These are phyloP conservation scores for Pouteria glomerata DNA, from an alignment of 148 eudicot genomes.

Conservation along the genomic window DNA sequence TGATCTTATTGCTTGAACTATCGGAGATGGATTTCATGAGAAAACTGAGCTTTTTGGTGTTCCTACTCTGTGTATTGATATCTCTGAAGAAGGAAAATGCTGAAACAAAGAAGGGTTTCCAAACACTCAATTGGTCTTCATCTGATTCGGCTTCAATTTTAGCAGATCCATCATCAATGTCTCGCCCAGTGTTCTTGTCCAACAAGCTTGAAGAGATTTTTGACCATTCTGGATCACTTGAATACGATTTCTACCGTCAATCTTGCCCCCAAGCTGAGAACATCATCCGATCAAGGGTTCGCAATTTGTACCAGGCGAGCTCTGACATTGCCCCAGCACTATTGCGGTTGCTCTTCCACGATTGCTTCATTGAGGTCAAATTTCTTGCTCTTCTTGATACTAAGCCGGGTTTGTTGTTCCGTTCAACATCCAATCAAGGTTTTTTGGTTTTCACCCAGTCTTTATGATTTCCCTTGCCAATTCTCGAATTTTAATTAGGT, in stretches of 20 bases:
- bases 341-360: constrained; percentile 57
- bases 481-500: too few species aligned
- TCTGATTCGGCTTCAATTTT: neutral
- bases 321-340: constrained; percentile 38
- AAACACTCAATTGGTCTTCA: too few species aligned
- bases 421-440: too few species aligned
- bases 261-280: constrained; percentile 51
- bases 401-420: neutral
- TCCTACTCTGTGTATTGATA: constrained; percentile 18
- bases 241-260: constrained; percentile 43
- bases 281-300: constrained; percentile 35
- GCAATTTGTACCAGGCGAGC: constrained; percentile 10
- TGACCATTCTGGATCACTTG: constrained; percentile 12
- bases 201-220: too few species aligned
- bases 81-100: constrained; percentile 19
- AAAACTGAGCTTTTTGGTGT: constrained; percentile 16
- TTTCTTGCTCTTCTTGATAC: neutral
- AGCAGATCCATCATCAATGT: neutral
- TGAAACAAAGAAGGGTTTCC: neutral
- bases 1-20: neutral
- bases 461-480: too few species aligned
- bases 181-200: too few species aligned
- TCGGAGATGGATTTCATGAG: constrained; percentile 20
- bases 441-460: too few species aligned
- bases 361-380: constrained; percentile 55